Base-by-base conservation (phyloP, 176 grass and related monocot species). In the Juncus effusus region DNA sequence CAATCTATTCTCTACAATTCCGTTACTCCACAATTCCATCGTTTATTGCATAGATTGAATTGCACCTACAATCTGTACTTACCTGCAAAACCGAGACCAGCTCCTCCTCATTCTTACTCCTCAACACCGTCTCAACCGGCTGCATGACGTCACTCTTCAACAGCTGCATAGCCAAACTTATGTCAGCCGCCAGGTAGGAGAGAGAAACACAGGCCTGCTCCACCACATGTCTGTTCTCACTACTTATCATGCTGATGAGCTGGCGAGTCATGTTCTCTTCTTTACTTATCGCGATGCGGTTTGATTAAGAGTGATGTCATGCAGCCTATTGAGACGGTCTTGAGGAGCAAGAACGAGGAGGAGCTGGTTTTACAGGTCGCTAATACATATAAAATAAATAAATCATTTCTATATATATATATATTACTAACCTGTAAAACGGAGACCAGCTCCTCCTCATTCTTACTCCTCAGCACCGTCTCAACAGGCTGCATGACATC, bases 121-220 rank as follows among this genome's bases (percentile, higher is more conserved):
- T 96, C 28, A 96, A 71, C 78, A 96, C 87, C 53, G 79, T 86
- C 83, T 88, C 92, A 75, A 96, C 83, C 7, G 92, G 92, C 74
- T 96, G 83, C 92, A 96, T 96, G 55, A 96, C 86, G 54, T 96
- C 92, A 62, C 86, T 91, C 69, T 91, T 96, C 69, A 96, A 85
- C 66, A 96, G 69, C 53, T 91, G 87, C 80, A 84, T 89, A 64
- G 92, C 92, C 58, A 78, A 82, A 63, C 77, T 79, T 83, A 90
- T 84, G 88, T 96, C 92, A 19, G 87, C 79, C 45, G 84, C 87
- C 56, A 96, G 38, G 40, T 84, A 96, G 40, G 87, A 96, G 78
- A 96, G 88, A 77, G 92, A 84, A 79, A 83, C 74, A 63, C 92
- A 91, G 37, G 92, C 92, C 80, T 96, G 51, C 92, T 96, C 70